Percentiles rank a stretch among this genome's conserved stretches.
Conservation (phyloP, 1,284 basidiomycete genomes). For the Cryptococcus jaspeensis region DNA sequence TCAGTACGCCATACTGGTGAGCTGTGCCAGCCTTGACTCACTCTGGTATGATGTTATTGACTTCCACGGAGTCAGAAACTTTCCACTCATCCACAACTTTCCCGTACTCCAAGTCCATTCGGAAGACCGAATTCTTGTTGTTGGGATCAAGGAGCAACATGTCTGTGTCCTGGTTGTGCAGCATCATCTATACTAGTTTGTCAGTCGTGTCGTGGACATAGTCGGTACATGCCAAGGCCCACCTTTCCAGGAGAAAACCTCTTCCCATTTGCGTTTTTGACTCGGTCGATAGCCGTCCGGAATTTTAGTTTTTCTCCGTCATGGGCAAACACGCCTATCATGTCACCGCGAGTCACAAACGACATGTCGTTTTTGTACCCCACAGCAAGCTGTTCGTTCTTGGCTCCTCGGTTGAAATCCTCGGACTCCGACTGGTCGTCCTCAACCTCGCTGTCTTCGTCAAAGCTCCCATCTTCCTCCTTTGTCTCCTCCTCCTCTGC, state of each 20-base stretch:
- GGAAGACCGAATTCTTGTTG: slow-evolving; percentile 82
- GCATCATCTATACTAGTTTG: slow-evolving; percentile 70
- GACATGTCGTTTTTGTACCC: slow-evolving; percentile 96
- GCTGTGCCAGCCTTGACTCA: slow-evolving; percentile 18
- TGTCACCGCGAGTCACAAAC: slow-evolving; percentile 91
- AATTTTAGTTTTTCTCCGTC: slow-evolving; percentile 79
- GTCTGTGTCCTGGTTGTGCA: slow-evolving; percentile 94
- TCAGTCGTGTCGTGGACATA: not conserved
- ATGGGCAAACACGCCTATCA: slow-evolving; percentile 96
- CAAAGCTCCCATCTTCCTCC: slow-evolving; percentile 63
- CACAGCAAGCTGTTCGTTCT: slow-evolving; percentile 88
- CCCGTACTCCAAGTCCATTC: slow-evolving; percentile 90
- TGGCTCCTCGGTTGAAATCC: slow-evolving; percentile 59
- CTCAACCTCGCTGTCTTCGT: slow-evolving; percentile 34
- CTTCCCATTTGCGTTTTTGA: slow-evolving; percentile 78
- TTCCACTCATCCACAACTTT: slow-evolving; percentile 99
- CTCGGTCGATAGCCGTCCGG: slow-evolving; percentile 80
- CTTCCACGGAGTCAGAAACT: slow-evolving; percentile 80
- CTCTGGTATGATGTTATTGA: slow-evolving; percentile 87
- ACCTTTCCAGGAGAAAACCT: slow-evolving; percentile 85
- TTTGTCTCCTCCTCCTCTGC: slow-evolving; percentile 65
- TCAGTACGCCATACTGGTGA: not conserved
- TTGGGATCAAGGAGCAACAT: slow-evolving; percentile 90
- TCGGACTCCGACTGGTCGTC: slow-evolving; percentile 50
- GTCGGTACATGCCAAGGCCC: slow-evolving; percentile 21